phyloP scores from a whole-genome alignment of 495 filamentous ascomycete species.

The Echria macrotheca region DNA sequence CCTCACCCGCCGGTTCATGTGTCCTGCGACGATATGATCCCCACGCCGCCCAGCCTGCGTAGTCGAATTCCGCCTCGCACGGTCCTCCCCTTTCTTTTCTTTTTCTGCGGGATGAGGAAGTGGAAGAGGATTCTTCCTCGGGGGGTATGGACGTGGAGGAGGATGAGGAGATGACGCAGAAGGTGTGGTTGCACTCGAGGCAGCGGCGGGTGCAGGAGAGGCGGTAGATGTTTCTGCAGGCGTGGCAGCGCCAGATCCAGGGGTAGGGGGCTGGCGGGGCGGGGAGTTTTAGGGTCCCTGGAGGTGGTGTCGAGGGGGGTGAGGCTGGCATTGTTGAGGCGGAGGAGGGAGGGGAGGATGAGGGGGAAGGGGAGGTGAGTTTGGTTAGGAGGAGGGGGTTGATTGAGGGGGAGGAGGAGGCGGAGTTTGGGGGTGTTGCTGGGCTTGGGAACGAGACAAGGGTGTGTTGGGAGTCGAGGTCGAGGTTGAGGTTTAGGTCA shows the following conservation, averaged over 20 bases:
- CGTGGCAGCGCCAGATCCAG: constrained; percentile 45
- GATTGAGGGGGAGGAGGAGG: neutral
- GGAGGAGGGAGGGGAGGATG: neutral
- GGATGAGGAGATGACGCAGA: no score
- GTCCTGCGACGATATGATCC: constrained; percentile 28
- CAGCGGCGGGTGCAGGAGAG: constrained; percentile 42
- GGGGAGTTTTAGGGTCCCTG: constrained; percentile 24
- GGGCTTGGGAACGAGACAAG: neutral
- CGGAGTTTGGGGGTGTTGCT: neutral
- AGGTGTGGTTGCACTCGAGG: constrained; percentile 38
- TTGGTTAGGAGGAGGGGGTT: neutral
- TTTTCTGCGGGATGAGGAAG: neutral
- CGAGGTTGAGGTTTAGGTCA: neutral
- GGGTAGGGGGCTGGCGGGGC: constrained; percentile 25
- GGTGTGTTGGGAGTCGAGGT: neutral
- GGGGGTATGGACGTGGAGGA: no score
- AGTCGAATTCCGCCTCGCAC: constrained; percentile 38
- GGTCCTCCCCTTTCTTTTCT: no score
- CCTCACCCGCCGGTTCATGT: no score
- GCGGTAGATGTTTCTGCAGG: constrained; percentile 32
- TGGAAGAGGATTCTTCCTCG: no score
- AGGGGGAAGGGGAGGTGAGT: neutral
- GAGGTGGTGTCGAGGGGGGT: constrained; percentile 6
- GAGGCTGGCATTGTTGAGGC: neutral
- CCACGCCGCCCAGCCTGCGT: constrained; percentile 35